phyloP scores from a whole-genome alignment of 495 filamentous ascomycete genomes.

The Hypoxylon rickii region DNA sequence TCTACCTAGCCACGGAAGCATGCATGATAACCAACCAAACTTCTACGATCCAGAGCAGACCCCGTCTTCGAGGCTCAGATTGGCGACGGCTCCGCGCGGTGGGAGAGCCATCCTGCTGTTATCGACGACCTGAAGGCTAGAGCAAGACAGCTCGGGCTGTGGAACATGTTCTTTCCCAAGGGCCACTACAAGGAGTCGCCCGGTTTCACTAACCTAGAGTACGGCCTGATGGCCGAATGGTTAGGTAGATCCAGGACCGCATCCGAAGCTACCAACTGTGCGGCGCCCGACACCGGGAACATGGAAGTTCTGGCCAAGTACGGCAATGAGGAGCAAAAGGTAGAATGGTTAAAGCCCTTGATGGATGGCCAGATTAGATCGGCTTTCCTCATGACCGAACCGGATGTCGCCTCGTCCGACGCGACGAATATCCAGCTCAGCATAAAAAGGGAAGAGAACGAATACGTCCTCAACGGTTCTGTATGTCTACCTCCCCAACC shows the following conservation, averaged over 20 bases:
- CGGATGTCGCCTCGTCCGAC: slow-evolving; percentile 81
- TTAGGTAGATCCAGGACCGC: slow-evolving; percentile 79
- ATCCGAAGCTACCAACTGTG: slow-evolving; percentile 88
- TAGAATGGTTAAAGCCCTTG: slow-evolving; percentile 79
- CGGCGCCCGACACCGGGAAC: slow-evolving; percentile 91
- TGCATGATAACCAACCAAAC: slow-evolving; percentile 32
- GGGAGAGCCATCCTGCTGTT: slow-evolving; percentile 76
- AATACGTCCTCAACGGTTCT: slow-evolving; percentile 84
- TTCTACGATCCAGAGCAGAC: slow-evolving; percentile 64
- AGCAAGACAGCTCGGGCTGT: slow-evolving; percentile 83
- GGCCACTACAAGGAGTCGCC: slow-evolving; percentile 94
- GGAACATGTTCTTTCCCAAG: slow-evolving; percentile 98
- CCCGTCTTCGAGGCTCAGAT: slow-evolving; percentile 77
- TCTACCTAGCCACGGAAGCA: slow-evolving; percentile 18
- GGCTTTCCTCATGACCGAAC: slow-evolving; percentile 94
- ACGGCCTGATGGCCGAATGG: slow-evolving; percentile 90
- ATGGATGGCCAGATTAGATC: slow-evolving; percentile 85
- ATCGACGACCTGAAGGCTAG: slow-evolving; percentile 88
- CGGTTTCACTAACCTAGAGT: slow-evolving; percentile 88
- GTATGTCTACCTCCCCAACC: slow-evolving; percentile 51
- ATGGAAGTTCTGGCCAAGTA: slow-evolving; percentile 97
- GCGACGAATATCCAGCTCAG: slow-evolving; percentile 85
- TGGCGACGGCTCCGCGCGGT: slow-evolving; percentile 71
- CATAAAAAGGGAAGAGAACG: slow-evolving; percentile 77
- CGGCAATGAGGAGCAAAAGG: slow-evolving; percentile 87